Conservation (phyloP, 306 rosid species). For the Pyrus pyrifolia region DNA sequence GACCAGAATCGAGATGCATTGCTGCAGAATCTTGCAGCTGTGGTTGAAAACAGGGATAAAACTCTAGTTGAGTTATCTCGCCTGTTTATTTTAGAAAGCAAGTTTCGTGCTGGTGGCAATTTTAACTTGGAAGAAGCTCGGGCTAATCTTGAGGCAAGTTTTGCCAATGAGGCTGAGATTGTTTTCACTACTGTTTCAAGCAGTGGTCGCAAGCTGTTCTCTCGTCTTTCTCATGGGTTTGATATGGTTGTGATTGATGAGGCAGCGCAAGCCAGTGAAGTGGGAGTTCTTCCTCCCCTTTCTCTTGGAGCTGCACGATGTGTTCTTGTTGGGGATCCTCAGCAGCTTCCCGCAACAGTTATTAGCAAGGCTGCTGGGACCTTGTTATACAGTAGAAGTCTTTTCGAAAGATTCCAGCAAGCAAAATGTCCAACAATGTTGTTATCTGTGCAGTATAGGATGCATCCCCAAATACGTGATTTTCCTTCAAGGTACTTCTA, state of each 20-base stretch:
- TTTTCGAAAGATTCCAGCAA: conserved; percentile 93
- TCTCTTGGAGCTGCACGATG: conserved; percentile 97
- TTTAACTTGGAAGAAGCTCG: conserved; percentile 95
- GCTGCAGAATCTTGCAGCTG: conserved; percentile 88
- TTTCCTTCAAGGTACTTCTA: conserved; percentile 95
- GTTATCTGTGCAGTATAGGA: conserved; percentile 91
- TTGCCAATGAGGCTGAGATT: conserved; percentile 96
- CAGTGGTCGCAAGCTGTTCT: conserved; percentile 94
- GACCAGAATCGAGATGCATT: conserved; percentile 84
- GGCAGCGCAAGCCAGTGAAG: conserved; percentile 99
- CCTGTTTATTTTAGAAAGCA: conserved; percentile 73
- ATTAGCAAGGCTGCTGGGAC: conserved; percentile 99
- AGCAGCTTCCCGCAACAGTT: conserved; percentile 98
- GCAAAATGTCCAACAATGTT: conserved; percentile 95
- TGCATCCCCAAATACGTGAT: conserved; percentile 97
- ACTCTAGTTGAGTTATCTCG: conserved; percentile 92
- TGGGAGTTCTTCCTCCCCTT: conserved; percentile 91
- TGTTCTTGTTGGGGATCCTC: conserved; percentile 99
- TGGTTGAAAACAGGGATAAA: conserved; percentile 88
- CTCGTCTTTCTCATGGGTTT: conserved; percentile 97
- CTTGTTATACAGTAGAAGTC: conserved; percentile 90
- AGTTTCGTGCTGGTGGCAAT: conserved; percentile 72
- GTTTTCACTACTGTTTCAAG: conserved; percentile 98
- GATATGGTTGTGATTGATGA: conserved; percentile 99
- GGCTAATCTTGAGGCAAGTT: conserved; percentile 95